Evolutionary conservation across 306 rosid species (phyloP).

Genomic region (Gleditsia sinensis): DNA sequence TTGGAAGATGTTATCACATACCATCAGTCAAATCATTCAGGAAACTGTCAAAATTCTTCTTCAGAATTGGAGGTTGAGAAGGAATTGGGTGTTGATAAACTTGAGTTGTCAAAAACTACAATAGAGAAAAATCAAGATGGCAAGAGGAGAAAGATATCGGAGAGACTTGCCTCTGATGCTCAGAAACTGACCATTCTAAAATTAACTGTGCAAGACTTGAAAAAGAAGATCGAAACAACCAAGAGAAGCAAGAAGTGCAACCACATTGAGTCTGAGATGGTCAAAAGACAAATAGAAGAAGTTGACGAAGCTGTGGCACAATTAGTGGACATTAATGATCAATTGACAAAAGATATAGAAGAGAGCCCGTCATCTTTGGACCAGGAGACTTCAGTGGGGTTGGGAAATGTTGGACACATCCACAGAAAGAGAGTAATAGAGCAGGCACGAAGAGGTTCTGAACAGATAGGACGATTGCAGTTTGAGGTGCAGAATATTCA

Average conservation of each 20-base stretch:
- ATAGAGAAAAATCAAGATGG: constrained; percentile 54
- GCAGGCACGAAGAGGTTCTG: constrained; percentile 72
- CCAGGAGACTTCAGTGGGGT: constrained; percentile 43
- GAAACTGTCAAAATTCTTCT: constrained; percentile 43
- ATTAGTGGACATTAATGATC: constrained; percentile 60
- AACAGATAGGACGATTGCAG: constrained; percentile 83
- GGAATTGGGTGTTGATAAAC: constrained; percentile 78
- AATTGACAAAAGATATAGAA: constrained; percentile 59
- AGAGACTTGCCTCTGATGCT: constrained; percentile 74
- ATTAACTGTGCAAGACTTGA: constrained; percentile 61
- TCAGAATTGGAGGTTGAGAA: constrained; percentile 68
- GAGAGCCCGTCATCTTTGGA: constrained; percentile 49
- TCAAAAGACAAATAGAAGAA: constrained; percentile 69
- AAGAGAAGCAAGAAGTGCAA: constrained; percentile 56
- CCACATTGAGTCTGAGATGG: constrained; percentile 58
- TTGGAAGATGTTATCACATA: constrained; percentile 37
- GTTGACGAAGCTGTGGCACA: constrained; percentile 73
- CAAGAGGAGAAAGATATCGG: constrained; percentile 67
- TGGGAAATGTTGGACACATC: constrained; percentile 55
- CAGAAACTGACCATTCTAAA: constrained; percentile 64
- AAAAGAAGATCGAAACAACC: constrained; percentile 58
- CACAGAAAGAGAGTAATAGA: constrained; percentile 54
- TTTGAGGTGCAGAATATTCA: constrained; percentile 88
- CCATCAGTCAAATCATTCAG: constrained; percentile 45
- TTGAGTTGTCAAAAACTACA: constrained; percentile 52